Evolutionary conservation across 768 basidiomycete species (phyloP).

Genomic region (Phlebiopsis flavidoalba): DNA sequence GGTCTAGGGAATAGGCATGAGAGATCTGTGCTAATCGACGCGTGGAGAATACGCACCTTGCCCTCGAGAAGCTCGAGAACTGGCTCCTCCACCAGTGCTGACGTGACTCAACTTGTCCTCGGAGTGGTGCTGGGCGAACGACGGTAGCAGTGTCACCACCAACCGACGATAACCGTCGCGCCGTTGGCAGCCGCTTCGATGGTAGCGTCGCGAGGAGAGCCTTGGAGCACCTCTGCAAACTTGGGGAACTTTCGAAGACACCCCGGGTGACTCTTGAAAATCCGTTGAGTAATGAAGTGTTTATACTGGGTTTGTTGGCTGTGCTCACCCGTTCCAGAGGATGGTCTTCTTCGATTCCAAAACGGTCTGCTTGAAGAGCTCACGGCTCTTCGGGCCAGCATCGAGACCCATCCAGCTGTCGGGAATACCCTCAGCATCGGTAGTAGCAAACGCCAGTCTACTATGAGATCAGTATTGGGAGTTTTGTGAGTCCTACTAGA

Average conservation of each 20-base stretch:
- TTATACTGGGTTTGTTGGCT: background rate
- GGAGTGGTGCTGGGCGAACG: constrained; percentile 75
- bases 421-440: constrained; percentile 84
- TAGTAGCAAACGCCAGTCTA: constrained; percentile 71
- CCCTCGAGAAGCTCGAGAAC: constrained; percentile 95
- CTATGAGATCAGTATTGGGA: background rate
- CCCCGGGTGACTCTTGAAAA: constrained; percentile 75
- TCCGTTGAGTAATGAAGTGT: background rate
- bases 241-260: constrained; percentile 95
- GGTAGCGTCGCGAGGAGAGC: constrained; percentile 76
- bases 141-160: constrained; percentile 97
- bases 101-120: constrained; percentile 95
- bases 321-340: constrained; percentile 86
- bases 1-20: constrained; percentile 36
- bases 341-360: constrained; percentile 87
- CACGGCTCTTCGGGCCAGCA: constrained; percentile 77
- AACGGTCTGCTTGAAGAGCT: constrained; percentile 77
- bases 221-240: constrained; percentile 64
- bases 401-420: constrained; percentile 96
- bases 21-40: background rate
- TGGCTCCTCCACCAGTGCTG: constrained; percentile 91
- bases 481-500: background rate
- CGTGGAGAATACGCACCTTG: constrained; percentile 55
- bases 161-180: constrained; percentile 89
- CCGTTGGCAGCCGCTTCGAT: constrained; percentile 85